phyloP scores from a whole-genome alignment of 2,329 filamentous ascomycete genomes.

The Pseudogymnoascus sp. region DNA sequence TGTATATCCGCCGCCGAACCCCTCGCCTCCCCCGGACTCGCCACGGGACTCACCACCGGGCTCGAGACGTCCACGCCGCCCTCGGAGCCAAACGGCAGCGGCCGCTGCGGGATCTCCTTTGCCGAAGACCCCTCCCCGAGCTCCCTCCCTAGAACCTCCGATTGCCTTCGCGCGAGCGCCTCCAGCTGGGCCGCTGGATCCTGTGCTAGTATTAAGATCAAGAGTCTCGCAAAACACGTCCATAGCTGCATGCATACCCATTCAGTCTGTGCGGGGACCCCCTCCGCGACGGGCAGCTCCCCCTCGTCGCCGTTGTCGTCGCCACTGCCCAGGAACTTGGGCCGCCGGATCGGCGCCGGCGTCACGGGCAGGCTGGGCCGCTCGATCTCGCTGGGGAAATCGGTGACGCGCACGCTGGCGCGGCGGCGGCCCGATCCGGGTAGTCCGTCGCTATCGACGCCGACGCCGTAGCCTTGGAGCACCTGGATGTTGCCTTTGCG shows the following conservation, averaged over 20 bases:
- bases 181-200: slow-evolving; percentile 64
- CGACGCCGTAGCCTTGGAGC: slow-evolving; percentile 26
- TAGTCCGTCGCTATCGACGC: slow-evolving; percentile 23
- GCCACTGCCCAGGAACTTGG: slow-evolving; percentile 53
- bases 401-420: slow-evolving; percentile 62
- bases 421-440: slow-evolving; percentile 24
- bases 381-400: slow-evolving; percentile 77
- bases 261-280: slow-evolving; percentile 78
- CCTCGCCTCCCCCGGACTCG: neutral
- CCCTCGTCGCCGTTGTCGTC: slow-evolving; percentile 40
- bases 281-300: slow-evolving; percentile 65
- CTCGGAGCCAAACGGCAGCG: slow-evolving; percentile 47
- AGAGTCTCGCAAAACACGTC: slow-evolving; percentile 36
- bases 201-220: slow-evolving; percentile 42
- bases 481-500: slow-evolving; percentile 36
- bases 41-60: slow-evolving; percentile 28
- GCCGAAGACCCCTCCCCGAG: slow-evolving; percentile 33
- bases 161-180: slow-evolving; percentile 60
- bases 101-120: slow-evolving; percentile 39
- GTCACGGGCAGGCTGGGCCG: slow-evolving; percentile 85
- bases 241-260: slow-evolving; percentile 73
- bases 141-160: slow-evolving; percentile 49
- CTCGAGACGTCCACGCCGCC: slow-evolving; percentile 35
- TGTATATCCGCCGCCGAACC: neutral
- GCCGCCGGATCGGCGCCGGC: slow-evolving; percentile 67